Base-by-base conservation (phyloP, 805 yeast genomes). In the Saturnispora galanensis region DNA sequence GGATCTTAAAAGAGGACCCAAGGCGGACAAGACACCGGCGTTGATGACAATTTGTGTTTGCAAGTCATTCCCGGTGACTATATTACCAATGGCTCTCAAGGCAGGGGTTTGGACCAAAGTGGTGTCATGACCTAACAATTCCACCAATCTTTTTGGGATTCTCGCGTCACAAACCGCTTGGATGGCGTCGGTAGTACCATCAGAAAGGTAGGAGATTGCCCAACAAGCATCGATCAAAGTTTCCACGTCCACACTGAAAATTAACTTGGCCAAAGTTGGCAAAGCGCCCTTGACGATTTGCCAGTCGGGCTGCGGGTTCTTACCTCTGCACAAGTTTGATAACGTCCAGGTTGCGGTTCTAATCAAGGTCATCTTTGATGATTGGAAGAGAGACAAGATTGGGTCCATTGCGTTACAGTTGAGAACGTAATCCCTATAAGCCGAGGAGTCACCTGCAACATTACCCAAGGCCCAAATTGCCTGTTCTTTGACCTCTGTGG, bases 381-480 rank as follows among this genome's bases (percentile, higher is more conserved):
- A 74, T 58, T 77, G 77, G 67, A 93, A 84, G 50, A 93, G 69
- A 9, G 77, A 69, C 56, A 93, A 72, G 47, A 93, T 83, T 7
- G 96, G 96, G 50, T 76, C 81, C 84, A 93, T 84, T 18, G 97
- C 97, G 51, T 83, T 81, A 56, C 87, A 82, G 36, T 73, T 67
- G 54, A 93, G 71, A 38, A 93, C 97, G 56, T 74, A 82, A 68
- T 93, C 97, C 69, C 98, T 81, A 71, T 79, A 87, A 35, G 73
- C 70, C 8, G 96, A 76, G 12, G 96, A 86, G 63, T 93, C 98
- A 65, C 98, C 98, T 26, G 98, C 97, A 63, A 93, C 96, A 63
- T 93, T 93, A 67, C 98, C 98, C 53, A 93, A 71, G 28, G 98
- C 97, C 98, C 98, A 93, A 55, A 93, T 90, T 11, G 97, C 97